A percentile compares a stretch with the other conserved stretches of the same genome.
Conservation (phyloP, 805 yeast species). For the Candida coleopterorum region DNA sequence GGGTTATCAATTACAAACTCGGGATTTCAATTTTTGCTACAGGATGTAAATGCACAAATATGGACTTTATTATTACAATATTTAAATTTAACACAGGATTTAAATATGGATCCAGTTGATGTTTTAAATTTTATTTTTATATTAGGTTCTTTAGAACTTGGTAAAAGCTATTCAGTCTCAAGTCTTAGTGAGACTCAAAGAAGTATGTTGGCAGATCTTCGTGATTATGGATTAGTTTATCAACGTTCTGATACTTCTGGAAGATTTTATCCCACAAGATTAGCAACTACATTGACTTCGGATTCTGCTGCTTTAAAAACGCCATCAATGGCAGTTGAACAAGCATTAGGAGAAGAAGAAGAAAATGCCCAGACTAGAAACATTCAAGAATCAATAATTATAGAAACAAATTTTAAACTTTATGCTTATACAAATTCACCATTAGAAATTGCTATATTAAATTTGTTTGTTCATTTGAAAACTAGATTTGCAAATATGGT, state of each 20-base stretch:
- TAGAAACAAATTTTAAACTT: conserved; percentile 90
- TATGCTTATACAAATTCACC: conserved; percentile 95
- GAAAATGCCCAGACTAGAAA: conserved; percentile 38
- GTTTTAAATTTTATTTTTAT: conserved; percentile 90
- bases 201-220: conserved; percentile 80
- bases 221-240: conserved; percentile 89
- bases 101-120: conserved; percentile 94
- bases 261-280: conserved; percentile 82
- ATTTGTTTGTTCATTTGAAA: conserved; percentile 79
- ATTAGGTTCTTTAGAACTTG: conserved; percentile 88
- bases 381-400: conserved; percentile 64
- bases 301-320: conserved; percentile 69
- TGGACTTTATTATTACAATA: conserved; percentile 91
- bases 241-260: conserved; percentile 48
- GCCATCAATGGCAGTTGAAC: conserved; percentile 72
- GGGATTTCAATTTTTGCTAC: conserved; percentile 91
- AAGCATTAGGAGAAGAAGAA: conserved; percentile 41
- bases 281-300: conserved; percentile 86
- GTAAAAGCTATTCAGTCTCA: conserved; percentile 73
- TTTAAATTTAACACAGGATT: conserved; percentile 73
- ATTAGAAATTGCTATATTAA: conserved; percentile 86
- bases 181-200: conserved; percentile 76
- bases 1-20: conserved; percentile 69
- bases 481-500: conserved; percentile 89
- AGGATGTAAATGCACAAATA: conserved; percentile 88